Conservation (phyloP, 352 stramenopile genomes). For the Globisporangium ultimum region DNA sequence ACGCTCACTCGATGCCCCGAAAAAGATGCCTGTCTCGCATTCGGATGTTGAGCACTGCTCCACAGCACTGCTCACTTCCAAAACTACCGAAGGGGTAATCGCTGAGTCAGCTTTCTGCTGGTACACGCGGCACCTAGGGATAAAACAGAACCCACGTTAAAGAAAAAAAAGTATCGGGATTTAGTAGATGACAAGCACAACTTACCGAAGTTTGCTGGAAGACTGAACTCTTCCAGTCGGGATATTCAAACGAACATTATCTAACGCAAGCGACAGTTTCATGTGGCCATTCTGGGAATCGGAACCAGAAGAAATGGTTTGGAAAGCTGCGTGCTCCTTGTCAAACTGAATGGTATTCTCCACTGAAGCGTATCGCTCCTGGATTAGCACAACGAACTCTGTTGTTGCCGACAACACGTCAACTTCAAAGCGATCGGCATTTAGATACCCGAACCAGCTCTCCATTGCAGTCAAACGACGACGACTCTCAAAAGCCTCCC, state of each 20-base stretch:
- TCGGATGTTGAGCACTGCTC: constrained; percentile 31
- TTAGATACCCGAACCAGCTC: constrained; percentile 33
- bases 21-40: constrained; percentile 44
- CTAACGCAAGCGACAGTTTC: constrained; percentile 26
- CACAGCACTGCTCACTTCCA: constrained; percentile 33
- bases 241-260: constrained; percentile 24
- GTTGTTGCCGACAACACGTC: constrained; percentile 1
- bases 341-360: constrained; percentile 22
- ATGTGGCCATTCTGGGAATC: constrained; percentile 18
- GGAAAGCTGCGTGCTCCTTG: not conserved
- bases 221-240: not conserved
- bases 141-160: not conserved
- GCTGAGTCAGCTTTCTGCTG: constrained; percentile 12
- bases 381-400: constrained; percentile 31
- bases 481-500: constrained; percentile 30
- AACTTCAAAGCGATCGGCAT: constrained; percentile 23
- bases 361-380: constrained; percentile 24
- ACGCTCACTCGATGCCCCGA: constrained; percentile 35
- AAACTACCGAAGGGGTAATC: constrained; percentile 9
- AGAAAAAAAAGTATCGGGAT: not conserved
- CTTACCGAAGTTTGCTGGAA: constrained; percentile 11
- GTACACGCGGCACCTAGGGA: constrained; percentile 37
- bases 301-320: not conserved
- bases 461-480: constrained; percentile 17
- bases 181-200: not conserved